Base-by-base conservation (phyloP, 495 filamentous ascomycete genomes). In the Xylaria nigripes region DNA sequence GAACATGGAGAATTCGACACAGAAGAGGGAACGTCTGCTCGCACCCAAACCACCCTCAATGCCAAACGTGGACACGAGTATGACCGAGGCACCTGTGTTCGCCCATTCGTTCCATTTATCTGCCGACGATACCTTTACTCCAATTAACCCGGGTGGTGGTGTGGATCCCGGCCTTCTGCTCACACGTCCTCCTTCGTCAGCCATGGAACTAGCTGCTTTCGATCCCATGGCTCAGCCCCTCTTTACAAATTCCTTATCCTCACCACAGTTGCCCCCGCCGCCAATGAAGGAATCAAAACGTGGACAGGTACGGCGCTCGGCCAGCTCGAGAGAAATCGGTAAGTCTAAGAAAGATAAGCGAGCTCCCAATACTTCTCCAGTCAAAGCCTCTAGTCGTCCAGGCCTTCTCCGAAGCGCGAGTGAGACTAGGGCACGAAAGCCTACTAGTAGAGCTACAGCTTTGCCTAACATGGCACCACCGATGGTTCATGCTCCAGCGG, bases 371-470 rank as follows among this genome's bases (percentile, higher is more conserved):
- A 83, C 77, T 58, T 80, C 80, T 19, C 81, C 81, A 5, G 68
- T 77, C 56, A 77, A 75, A 48, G 55, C 70, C 15, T 56, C 70
- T 1, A 66, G 70, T 23, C 77, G 80, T 9, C 81, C 81, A 6
- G 75, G 73, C 0, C 59, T 87, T 36, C 78, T 79, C 21, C 79
- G 84, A 32, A 88, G 85, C 61, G 61, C 81, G 16, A 86, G 78
- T 56, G 79, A 81, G 55, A 75, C 61, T 36, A 58, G 70, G 32
- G 69, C 65, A 3, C 70, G 71, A 59, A 74, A 71, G 44, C 50
- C 60, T 10, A 40, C 44, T 3, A 59, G 63, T 16, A 66, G 69
- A 48, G 49, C 62, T 8, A 40, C 66, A 5, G 57, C 43, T 22
- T 53, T 76, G 29, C 66, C 71, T 6, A 64, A 63, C 15, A 62